Percentiles rank a stretch among this genome's conserved stretches.
Evolutionary conservation across 2,329 filamentous ascomycete species (phyloP).

Genomic region (Lachnellula suecica): DNA sequence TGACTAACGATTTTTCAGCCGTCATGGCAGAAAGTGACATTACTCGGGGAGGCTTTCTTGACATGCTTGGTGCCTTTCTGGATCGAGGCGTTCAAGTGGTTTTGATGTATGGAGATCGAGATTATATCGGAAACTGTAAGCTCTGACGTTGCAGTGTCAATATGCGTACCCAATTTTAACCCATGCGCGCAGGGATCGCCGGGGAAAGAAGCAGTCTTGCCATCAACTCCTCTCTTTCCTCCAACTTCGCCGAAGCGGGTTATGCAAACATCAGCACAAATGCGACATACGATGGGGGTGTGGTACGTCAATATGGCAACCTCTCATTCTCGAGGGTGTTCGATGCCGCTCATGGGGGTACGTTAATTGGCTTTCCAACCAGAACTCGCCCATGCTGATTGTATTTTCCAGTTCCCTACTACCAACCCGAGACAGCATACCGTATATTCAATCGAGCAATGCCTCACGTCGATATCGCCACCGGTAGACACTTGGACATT

Average conservation of each 20-base stretch:
- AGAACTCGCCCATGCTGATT: conserved; percentile 9
- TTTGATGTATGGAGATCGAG: conserved; percentile 64
- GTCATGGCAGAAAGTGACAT: conserved; percentile 54
- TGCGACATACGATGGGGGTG: conserved; percentile 62
- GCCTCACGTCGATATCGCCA: conserved; percentile 50
- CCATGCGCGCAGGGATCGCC: conserved; percentile 38
- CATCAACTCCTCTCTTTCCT: conserved; percentile 40
- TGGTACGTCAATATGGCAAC: conserved; percentile 72
- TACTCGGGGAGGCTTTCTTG: conserved; percentile 57
- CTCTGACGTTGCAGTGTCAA: background rate
- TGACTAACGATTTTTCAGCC: conserved; percentile 21
- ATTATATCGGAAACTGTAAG: conserved; percentile 54
- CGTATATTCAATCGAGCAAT: conserved; percentile 50
- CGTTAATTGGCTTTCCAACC: conserved; percentile 28
- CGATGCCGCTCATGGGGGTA: conserved; percentile 58
- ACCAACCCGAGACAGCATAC: conserved; percentile 50
- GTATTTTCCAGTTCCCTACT: conserved; percentile 41
- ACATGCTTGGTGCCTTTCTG: conserved; percentile 57
- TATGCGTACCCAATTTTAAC: too few species aligned
- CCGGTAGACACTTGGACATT: conserved; percentile 38
- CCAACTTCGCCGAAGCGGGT: conserved; percentile 60
- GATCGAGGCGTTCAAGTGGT: conserved; percentile 63
- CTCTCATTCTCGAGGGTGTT: conserved; percentile 64
- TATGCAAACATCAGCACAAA: conserved; percentile 70
- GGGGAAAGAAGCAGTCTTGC: conserved; percentile 56